Percentiles rank a stretch among this genome's conserved stretches.
These are phyloP conservation scores for Daldinia sp. DNA, from an alignment of 2,329 filamentous ascomycete species.

Conservation along the genomic window DNA sequence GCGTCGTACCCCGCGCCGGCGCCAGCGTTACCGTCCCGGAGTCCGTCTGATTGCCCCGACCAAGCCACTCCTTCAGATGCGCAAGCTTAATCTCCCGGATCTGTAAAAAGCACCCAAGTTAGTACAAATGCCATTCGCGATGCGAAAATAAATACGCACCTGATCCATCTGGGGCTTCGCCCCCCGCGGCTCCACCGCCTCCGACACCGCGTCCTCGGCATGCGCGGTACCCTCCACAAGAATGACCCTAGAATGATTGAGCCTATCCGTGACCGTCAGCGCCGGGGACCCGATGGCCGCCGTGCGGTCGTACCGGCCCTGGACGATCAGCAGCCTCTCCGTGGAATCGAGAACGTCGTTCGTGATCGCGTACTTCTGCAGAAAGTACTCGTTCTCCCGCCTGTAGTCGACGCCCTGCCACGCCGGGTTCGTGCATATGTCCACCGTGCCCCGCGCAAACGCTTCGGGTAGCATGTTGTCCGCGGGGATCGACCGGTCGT, in stretches of 20 bases:
- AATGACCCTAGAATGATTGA: conserved; percentile 33
- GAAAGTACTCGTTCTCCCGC: conserved; percentile 34
- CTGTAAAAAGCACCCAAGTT: conserved; percentile 7
- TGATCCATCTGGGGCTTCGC: conserved; percentile 31
- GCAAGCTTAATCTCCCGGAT: conserved; percentile 33
- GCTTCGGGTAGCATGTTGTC: conserved; percentile 29
- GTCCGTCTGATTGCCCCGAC: conserved; percentile 25
- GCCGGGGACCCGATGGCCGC: conserved; percentile 32
- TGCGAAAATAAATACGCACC: conserved; percentile 11
- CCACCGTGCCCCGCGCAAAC: conserved; percentile 23
- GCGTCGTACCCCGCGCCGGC: background rate
- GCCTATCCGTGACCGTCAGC: conserved; percentile 8
- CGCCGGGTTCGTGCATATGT: conserved; percentile 17
- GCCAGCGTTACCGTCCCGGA: background rate
- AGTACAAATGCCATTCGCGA: background rate
- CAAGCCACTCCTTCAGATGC: conserved; percentile 36
- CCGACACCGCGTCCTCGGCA: conserved; percentile 33
- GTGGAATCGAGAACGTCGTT: conserved; percentile 20
- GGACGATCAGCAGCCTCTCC: conserved; percentile 29
- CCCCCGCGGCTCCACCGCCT: conserved; percentile 29
- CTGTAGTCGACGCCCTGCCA: conserved; percentile 26
- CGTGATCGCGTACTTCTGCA: conserved; percentile 31
- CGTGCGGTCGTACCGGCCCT: conserved; percentile 28
- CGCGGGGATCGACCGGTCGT: conserved; percentile 31
- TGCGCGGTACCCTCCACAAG: conserved; percentile 27